Percentiles rank a stretch among this genome's conserved stretches.
These are phyloP conservation scores for Lindgomyces ingoldianus DNA, from an alignment of 495 filamentous ascomycete genomes.

Conservation along the genomic window DNA sequence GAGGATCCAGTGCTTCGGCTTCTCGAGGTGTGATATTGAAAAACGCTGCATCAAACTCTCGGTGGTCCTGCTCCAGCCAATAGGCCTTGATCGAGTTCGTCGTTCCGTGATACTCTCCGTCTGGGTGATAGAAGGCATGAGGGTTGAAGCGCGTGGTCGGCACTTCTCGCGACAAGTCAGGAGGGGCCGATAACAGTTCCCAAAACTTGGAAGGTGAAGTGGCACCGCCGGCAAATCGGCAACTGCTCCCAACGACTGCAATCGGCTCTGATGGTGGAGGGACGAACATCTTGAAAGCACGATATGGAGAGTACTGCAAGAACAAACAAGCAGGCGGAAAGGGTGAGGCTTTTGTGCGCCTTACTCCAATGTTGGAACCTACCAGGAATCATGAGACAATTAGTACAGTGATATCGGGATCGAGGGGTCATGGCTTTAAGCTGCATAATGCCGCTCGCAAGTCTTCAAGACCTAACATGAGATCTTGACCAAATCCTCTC, in stretches of 20 bases:
- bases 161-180: background rate
- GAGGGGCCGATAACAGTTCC: background rate
- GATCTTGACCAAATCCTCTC: no score
- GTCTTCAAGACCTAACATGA: no score
- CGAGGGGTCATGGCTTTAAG: no score
- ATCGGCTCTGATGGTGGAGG: conserved; percentile 6
- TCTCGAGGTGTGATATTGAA: conserved; percentile 1
- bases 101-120: background rate
- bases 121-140: background rate
- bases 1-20: conserved; percentile 2
- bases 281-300: no score
- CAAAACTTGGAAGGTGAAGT: background rate
- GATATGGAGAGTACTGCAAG: no score
- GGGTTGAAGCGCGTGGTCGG: conserved; percentile 1
- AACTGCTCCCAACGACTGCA: conserved; percentile 18
- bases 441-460: no score
- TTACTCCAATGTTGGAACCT: no score
- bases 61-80: conserved; percentile 8
- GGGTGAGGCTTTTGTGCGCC: no score
- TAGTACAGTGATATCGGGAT: no score
- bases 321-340: no score
- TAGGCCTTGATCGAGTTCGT: background rate
- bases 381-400: no score
- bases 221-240: conserved; percentile 9
- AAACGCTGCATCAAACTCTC: conserved; percentile 4